Conservation (phyloP, 2,329 filamentous ascomycete genomes). For the Alternaria burnsii region DNA sequence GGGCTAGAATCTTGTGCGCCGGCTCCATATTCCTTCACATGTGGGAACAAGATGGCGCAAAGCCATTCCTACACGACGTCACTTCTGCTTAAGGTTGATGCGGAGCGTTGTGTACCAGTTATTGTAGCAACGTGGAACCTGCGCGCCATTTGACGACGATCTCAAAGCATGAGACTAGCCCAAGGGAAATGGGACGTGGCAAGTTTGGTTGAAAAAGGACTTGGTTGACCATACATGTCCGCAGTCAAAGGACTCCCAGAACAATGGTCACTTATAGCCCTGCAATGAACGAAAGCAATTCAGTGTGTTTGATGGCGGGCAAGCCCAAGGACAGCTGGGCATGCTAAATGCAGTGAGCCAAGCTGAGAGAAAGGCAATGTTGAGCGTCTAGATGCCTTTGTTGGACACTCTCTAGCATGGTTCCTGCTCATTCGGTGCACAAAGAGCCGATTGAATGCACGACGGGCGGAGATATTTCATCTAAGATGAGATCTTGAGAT, state of each 20-base stretch:
- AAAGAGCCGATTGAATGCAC: slow-evolving; percentile 1
- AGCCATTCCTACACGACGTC: slow-evolving; percentile 7
- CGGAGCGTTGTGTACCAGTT: slow-evolving; percentile 8
- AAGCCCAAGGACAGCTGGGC: neutral
- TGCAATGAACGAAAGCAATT: neutral
- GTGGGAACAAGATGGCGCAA: neutral
- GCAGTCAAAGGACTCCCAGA: neutral
- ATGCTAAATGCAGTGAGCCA: neutral
- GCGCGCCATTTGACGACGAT: neutral
- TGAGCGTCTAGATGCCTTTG: neutral
- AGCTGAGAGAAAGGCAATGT: neutral
- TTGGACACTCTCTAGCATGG: neutral
- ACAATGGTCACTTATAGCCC: neutral
- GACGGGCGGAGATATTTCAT: slow-evolving; percentile 13
- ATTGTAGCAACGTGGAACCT: slow-evolving; percentile 6
- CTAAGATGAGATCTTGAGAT: slow-evolving; percentile 5
- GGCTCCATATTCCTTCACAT: neutral
- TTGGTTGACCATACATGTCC: neutral
- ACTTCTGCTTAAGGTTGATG: slow-evolving; percentile 2
- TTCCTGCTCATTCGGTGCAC: neutral
- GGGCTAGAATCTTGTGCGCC: neutral
- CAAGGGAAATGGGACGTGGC: neutral
- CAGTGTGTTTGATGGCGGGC: neutral
- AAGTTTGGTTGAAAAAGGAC: neutral
- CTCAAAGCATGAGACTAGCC: neutral